Base-by-base conservation (phyloP, 2,329 filamentous ascomycete species). In the Trichoderma brevicompactum region DNA sequence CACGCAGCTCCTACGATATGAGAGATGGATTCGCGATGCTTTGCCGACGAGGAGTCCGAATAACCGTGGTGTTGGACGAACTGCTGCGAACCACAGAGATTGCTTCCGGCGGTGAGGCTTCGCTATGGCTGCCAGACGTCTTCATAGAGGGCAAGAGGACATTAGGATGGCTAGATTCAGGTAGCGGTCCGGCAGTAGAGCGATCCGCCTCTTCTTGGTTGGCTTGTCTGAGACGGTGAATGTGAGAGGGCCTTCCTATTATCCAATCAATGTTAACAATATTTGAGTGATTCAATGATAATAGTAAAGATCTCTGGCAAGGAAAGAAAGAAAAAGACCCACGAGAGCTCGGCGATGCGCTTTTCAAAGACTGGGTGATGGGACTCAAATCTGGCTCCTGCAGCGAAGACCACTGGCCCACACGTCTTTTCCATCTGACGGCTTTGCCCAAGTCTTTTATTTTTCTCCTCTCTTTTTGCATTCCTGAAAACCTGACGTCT, bases 381-480 rank as follows among this genome's bases (percentile, higher is more conserved):
- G 82, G 81, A 58, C 81, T 84, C 52, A 86, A 70, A 7, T 75
- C 74, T 10, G 83, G 82, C 66, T 84, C 81, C 28, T 79, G 80
- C 1, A 79, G 79, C 3, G 82, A 85, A 5, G 81, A 83, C 84
- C 83, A 86, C 63, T 82, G 79, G 19, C 78, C 76, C 1, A 76
- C 77, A 28, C 80, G 76, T 28, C 77, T 77, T 63, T 75, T 78
- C 84, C 81, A 86, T 67, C 71, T 78, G 2, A 81, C 72, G 68
- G 63, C 78, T 72, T 28, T 73, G 65, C 43, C 75, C 72, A 66
- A 61, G 23, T 69, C 65, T 52, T 70, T 68, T n/a, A 79, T 71
- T 2, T 71, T 73, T 36, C 78, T 74, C 69, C 83, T 83, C 10
- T 74, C 74, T 32, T 70, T 72, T 63, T 79, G 77, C 23, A 77